Conservation (phyloP, 2,329 filamentous ascomycete species). For the Verticillium albo-atrum region DNA sequence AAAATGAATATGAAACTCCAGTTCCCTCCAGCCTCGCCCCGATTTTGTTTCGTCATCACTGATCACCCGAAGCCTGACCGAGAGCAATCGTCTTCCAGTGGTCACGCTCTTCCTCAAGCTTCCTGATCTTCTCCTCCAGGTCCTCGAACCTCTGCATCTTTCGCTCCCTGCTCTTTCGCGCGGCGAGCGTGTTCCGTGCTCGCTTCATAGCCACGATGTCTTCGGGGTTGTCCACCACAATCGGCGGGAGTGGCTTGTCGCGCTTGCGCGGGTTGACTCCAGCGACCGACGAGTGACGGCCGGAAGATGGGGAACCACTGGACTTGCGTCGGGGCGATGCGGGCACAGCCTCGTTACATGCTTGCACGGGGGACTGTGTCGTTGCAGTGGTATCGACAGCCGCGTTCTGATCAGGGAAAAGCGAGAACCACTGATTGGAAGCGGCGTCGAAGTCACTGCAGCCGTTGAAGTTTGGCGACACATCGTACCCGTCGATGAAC, state of each 20-base stretch:
- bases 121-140: conserved; percentile 68
- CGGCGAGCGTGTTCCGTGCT: conserved; percentile 87
- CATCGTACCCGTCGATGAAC: conserved; percentile 65
- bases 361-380: conserved; percentile 22
- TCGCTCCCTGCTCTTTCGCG: conserved; percentile 85
- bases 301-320: conserved; percentile 34
- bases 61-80: conserved; percentile 9
- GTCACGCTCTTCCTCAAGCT: conserved; percentile 62
- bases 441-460: conserved; percentile 50
- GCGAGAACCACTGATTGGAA: conserved; percentile 62
- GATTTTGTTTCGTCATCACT: neutral
- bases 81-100: conserved; percentile 59
- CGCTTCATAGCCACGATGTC: conserved; percentile 86
- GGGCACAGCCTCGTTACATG: conserved; percentile 20
- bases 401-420: conserved; percentile 57
- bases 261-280: conserved; percentile 72
- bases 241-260: conserved; percentile 75
- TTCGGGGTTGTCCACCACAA: conserved; percentile 67
- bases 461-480: conserved; percentile 71
- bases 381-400: conserved; percentile 36
- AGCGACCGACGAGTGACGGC: conserved; percentile 63
- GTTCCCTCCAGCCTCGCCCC: no score
- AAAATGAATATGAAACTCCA: no score
- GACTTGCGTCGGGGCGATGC: conserved; percentile 43
- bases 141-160: conserved; percentile 74